A percentile compares a stretch with the other conserved stretches of the same genome.
Conservation (phyloP, 768 basidiomycete genomes). For the Infundibulicybe gibba region DNA sequence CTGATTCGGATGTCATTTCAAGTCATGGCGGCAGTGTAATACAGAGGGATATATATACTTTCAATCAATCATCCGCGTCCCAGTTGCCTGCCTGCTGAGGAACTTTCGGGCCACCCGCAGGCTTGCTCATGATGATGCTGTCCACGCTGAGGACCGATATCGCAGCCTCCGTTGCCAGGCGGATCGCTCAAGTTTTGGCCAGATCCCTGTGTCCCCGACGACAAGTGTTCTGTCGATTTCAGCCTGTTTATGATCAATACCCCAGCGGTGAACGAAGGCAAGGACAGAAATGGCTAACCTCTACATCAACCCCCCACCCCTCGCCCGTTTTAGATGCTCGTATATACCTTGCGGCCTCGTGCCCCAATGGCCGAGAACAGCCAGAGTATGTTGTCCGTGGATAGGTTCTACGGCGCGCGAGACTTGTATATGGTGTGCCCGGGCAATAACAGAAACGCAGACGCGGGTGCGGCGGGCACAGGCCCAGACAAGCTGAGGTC, state of each 20-base stretch:
- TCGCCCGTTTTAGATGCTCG: too few relatives aligned
- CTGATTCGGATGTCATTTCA: too few relatives aligned
- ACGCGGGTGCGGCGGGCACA: conserved; percentile 5
- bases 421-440: conserved; percentile 24
- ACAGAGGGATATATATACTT: conserved; percentile 3
- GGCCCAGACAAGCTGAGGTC: neutral
- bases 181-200: conserved; percentile 87
- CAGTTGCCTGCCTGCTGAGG: conserved; percentile 86
- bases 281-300: conserved; percentile 43
- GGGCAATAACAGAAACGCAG: conserved; percentile 6
- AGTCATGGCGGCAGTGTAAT: neutral
- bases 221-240: conserved; percentile 77
- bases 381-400: conserved; percentile 32
- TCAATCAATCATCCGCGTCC: conserved; percentile 66
- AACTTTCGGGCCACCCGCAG: conserved; percentile 85
- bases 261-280: too few relatives aligned
- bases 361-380: conserved; percentile 47
- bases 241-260: conserved; percentile 35
- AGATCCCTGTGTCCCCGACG: conserved; percentile 62
- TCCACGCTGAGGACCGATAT: conserved; percentile 91
- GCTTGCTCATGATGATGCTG: conserved; percentile 96
- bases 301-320: conserved; percentile 84
- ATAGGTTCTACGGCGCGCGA: conserved; percentile 30
- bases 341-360: too few relatives aligned
- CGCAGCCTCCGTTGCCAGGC: conserved; percentile 89